Conservation (phyloP, 768 basidiomycete genomes). For the Hypsizygus marmoreus region DNA sequence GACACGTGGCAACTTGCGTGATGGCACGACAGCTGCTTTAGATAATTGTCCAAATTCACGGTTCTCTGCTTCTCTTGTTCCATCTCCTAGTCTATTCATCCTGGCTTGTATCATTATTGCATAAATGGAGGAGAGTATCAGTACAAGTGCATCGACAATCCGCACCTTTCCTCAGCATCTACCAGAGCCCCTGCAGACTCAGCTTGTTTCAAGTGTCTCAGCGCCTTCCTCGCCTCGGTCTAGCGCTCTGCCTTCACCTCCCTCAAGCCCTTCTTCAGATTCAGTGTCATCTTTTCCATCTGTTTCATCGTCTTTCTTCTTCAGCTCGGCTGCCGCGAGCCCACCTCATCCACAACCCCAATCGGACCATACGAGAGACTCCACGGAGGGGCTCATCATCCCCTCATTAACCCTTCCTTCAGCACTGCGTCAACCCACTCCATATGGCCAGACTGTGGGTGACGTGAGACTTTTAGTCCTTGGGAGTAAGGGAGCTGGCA, state of each 20-base stretch:
- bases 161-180: slow-evolving; percentile 29
- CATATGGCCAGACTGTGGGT: slow-evolving; percentile 69
- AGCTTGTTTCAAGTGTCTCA: slow-evolving; percentile 26
- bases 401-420: slow-evolving; percentile 67
- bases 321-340: slow-evolving; percentile 71
- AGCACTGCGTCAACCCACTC: slow-evolving; percentile 62
- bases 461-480: slow-evolving; percentile 60
- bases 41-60: too few species aligned
- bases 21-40: background rate
- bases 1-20: background rate
- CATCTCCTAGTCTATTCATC: background rate
- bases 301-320: slow-evolving; percentile 75
- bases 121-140: slow-evolving; percentile 33
- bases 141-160: slow-evolving; percentile 43
- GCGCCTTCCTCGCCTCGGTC: slow-evolving; percentile 51
- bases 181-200: slow-evolving; percentile 16
- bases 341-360: slow-evolving; percentile 54
- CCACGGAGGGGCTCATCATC: slow-evolving; percentile 62
- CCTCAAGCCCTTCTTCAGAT: slow-evolving; percentile 61
- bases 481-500: slow-evolving; percentile 43
- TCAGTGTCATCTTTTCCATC: slow-evolving; percentile 74
- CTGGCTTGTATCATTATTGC: slow-evolving; percentile 7
- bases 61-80: background rate
- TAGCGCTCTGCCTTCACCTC: slow-evolving; percentile 55
- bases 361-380: slow-evolving; percentile 38